phyloP scores from a whole-genome alignment of 2,329 filamentous ascomycete species.

The Microsporum audouinii region DNA sequence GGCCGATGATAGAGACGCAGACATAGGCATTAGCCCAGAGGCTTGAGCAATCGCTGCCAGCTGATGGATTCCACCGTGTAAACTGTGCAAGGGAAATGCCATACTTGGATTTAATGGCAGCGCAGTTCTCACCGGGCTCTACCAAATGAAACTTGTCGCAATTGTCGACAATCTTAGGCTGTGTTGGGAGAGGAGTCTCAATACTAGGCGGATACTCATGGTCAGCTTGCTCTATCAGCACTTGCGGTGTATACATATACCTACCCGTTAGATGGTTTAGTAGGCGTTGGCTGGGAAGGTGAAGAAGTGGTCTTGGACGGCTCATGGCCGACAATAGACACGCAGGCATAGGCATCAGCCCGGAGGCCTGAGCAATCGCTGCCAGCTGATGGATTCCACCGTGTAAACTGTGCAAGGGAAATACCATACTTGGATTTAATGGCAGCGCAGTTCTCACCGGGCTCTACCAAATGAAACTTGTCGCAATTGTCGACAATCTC shows the following conservation, averaged over 20 bases:
- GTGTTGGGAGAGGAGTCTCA: not conserved
- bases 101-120: not conserved
- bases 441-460: not conserved
- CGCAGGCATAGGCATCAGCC: constrained; percentile 4
- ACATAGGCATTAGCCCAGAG: constrained; percentile 2
- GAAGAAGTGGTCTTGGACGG: not conserved
- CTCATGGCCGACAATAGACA: constrained; percentile 2
- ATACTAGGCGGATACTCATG: not conserved
- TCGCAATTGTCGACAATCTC: not conserved
- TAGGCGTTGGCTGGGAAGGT: constrained; percentile 6
- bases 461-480: not conserved
- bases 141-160: constrained; percentile 2
- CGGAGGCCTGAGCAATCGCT: not conserved
- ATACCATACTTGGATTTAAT: not conserved
- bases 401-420: not conserved
- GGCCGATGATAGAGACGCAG: constrained; percentile 3
- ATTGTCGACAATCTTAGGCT: constrained; percentile 1
- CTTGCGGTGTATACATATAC: not conserved
- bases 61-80: not conserved
- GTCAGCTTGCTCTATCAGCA: not conserved
- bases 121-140: not conserved
- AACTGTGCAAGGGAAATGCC: constrained; percentile 2
- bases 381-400: not conserved
- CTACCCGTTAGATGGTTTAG: not conserved
- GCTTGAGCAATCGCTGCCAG: not conserved